Base-by-base conservation (phyloP, 2,329 filamentous ascomycete species). In the Epichloe elymi region DNA sequence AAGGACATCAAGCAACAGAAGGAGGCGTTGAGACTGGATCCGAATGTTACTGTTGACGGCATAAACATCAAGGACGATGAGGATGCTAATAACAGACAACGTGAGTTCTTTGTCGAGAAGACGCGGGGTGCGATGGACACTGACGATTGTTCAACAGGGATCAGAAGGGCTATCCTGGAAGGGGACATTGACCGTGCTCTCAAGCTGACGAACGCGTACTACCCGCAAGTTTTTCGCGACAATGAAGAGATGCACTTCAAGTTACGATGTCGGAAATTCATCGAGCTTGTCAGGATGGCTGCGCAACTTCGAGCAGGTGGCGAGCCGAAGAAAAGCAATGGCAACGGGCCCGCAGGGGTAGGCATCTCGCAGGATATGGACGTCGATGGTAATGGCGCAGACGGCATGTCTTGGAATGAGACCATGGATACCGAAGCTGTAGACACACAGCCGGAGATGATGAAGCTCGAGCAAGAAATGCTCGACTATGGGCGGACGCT, bases 181-280 rank as follows among this genome's bases (percentile, higher is more conserved):
- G 93, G 93, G 20, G 88, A 98, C 60, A 87, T 98, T 53, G 93
- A 97, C 66, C 82, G 78, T 58, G 91, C 91, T 0, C 74, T 97
- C n/a, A 85, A 89, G 64, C 78, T 84, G 59, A 95, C 87, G 3
- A 80, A 83, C 47, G 73, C 75, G 12, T 87, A 83, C 61, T 98
- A 96, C 60, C 86, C 88, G 5, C 75, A 78, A 23, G 88, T 97
- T 1, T 75, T 98, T 17, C 75, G 80, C 45, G 79, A 87, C 20
- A 88, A 95, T 61, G 81, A 87, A 50, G 81, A 88, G 50, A 88
- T 96, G 15, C 83, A 90, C 63, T 97, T 98, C 68, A 85, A 83
- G 52, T 73, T 98, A 46, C 81, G 85, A 57, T 96, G 90, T 63
- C 82, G 89, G 54, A 94, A 93, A 63, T 96, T 97, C 65, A 84